A percentile compares a stretch with the other conserved stretches of the same genome.
Conservation (phyloP, 1,284 basidiomycete genomes). For the Cutaneotrichosporon cutaneum region DNA sequence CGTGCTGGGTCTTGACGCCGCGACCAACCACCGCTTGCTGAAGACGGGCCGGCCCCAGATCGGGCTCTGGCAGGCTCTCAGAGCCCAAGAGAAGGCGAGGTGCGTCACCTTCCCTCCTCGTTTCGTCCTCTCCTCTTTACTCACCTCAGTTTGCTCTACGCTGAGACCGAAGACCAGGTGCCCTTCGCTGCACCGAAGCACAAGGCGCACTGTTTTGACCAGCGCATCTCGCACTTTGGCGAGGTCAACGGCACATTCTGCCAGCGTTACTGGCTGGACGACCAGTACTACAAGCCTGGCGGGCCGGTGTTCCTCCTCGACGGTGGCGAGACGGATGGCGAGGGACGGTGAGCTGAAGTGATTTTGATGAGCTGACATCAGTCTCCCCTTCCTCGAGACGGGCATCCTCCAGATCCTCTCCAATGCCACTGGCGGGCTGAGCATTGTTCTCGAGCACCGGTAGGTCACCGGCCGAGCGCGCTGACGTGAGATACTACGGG, state of each 20-base stretch:
- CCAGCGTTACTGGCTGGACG: conserved; percentile 78
- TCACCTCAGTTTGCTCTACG: not conserved
- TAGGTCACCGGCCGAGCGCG: conserved; percentile 50
- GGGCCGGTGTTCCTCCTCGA: conserved; percentile 79
- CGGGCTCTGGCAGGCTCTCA: conserved; percentile 37
- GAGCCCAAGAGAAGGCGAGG: conserved; percentile 43
- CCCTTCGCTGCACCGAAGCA: conserved; percentile 24
- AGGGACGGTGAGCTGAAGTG: conserved; percentile 33
- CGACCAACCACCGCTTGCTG: conserved; percentile 33
- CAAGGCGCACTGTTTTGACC: conserved; percentile 64
- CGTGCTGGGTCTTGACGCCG: conserved; percentile 22
- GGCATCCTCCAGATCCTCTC: conserved; percentile 84
- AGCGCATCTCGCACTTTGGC: conserved; percentile 74
- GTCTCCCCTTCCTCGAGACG: conserved; percentile 52
- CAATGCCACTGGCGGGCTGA: conserved; percentile 73
- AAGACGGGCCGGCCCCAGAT: conserved; percentile 38
- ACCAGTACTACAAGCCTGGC: conserved; percentile 71
- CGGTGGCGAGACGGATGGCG: conserved; percentile 70
- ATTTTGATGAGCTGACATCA: conserved; percentile 17
- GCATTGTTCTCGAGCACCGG: conserved; percentile 88
- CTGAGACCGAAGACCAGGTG: conserved; percentile 1
- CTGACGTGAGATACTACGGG: conserved; percentile 55
- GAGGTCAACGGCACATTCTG: conserved; percentile 54
- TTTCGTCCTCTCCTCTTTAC: not conserved
- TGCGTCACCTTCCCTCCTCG: conserved; percentile 33